These are phyloP conservation scores for Ustilago hordei DNA, from an alignment of 1,284 basidiomycete genomes.

Conservation along the genomic window DNA sequence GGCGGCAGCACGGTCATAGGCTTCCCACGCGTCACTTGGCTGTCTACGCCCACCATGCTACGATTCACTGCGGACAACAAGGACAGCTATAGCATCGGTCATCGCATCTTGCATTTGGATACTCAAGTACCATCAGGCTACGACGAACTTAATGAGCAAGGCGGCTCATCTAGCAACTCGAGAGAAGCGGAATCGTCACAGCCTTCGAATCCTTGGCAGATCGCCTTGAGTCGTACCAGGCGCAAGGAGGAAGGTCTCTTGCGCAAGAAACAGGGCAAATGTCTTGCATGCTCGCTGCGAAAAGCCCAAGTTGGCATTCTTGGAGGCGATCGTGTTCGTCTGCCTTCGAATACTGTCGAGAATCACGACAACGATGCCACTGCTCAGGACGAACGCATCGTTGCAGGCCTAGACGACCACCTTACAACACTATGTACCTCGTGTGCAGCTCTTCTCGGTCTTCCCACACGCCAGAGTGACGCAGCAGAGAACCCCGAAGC, in stretches of 20 bases:
- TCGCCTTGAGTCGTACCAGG: conserved; percentile 15
- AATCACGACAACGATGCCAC: not conserved
- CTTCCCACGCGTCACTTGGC: conserved; percentile 43
- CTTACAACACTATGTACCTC: conserved; percentile 33
- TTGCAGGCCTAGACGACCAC: conserved; percentile 37
- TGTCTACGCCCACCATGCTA: conserved; percentile 44
- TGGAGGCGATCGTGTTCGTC: conserved; percentile 33
- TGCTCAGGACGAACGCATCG: not conserved
- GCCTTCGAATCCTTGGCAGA: conserved; percentile 14
- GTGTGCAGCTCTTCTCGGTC: conserved; percentile 38
- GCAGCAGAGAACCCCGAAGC: not conserved
- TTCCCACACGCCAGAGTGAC: conserved; percentile 13
- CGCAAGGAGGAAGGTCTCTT: conserved; percentile 38
- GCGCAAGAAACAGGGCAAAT: conserved; percentile 43
- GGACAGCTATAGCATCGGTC: conserved; percentile 37
- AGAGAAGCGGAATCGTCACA: not conserved
- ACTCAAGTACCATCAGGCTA: not conserved
- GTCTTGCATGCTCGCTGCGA: conserved; percentile 36
- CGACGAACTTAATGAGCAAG: not conserved
- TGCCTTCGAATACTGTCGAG: not conserved
- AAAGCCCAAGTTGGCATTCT: conserved; percentile 50
- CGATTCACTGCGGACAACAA: conserved; percentile 37
- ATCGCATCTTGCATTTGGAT: conserved; percentile 41
- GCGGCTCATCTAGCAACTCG: not conserved
- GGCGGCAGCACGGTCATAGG: not conserved